Evolutionary conservation across 2,329 filamentous ascomycete species (phyloP).

Genomic region (Hypoxylon sp.): DNA sequence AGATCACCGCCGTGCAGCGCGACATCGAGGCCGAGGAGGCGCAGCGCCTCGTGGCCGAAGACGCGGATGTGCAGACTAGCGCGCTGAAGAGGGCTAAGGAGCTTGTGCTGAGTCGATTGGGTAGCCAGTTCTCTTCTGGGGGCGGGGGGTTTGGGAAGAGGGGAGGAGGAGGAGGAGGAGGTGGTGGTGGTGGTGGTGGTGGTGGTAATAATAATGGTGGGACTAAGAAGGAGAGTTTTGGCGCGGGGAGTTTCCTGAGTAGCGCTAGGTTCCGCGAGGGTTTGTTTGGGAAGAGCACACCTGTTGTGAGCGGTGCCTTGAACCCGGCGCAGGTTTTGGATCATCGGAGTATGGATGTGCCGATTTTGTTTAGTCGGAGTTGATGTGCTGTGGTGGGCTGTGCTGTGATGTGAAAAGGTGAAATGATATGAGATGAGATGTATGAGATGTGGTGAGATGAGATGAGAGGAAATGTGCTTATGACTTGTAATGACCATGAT

Average conservation of each 20-base stretch:
- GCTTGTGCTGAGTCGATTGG: constrained; percentile 72
- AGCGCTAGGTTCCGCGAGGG: constrained; percentile 60
- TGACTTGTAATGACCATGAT: constrained; percentile 48
- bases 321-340: constrained; percentile 45
- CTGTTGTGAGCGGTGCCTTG: constrained; percentile 36
- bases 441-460: too few relatives aligned
- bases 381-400: constrained; percentile 36
- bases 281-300: constrained; percentile 58
- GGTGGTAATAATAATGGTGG: constrained; percentile 53
- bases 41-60: constrained; percentile 70
- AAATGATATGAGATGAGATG: constrained; percentile 1
- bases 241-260: constrained; percentile 56
- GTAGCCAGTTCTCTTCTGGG: constrained; percentile 62
- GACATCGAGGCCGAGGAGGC: constrained; percentile 70
- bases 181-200: constrained; percentile 44
- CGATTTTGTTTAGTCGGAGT: constrained; percentile 69
- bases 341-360: constrained; percentile 68
- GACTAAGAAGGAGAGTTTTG: constrained; percentile 48
- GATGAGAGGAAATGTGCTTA: constrained; percentile 36
- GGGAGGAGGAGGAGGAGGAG: too few relatives aligned
- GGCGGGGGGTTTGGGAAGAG: constrained; percentile 50
- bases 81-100: constrained; percentile 73
- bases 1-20: constrained; percentile 71
- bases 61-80: constrained; percentile 67
- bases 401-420: constrained; percentile 4